Evolutionary conservation across 345 rosid species (phyloP).

Genomic region (Salix brachista): DNA sequence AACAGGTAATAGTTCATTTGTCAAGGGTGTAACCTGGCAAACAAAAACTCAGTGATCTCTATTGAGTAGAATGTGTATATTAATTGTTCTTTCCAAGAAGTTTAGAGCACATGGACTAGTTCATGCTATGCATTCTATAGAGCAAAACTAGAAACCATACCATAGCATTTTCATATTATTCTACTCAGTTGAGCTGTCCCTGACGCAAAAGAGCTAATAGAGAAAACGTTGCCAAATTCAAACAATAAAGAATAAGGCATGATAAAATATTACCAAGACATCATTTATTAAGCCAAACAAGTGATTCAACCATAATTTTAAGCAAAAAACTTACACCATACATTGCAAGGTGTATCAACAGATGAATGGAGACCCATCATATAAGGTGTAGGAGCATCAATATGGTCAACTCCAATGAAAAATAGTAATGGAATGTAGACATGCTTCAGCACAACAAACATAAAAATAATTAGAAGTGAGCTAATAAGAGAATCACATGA

Average conservation of each 20-base stretch:
- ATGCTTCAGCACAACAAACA: constrained; percentile 80
- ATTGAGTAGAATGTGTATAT: not conserved
- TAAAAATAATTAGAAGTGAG: constrained; percentile 45
- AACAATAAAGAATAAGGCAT: too few species aligned
- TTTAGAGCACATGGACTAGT: not conserved
- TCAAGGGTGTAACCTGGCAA: not conserved
- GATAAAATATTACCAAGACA: too few species aligned
- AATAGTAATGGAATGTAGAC: constrained; percentile 98
- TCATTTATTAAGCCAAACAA: too few species aligned
- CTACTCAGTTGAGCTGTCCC: not conserved
- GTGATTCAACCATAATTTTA: not conserved
- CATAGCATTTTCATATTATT: not conserved
- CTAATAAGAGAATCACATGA: not conserved
- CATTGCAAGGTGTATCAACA: constrained; percentile 83
- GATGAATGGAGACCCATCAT: constrained; percentile 96
- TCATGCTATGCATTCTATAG: not conserved
- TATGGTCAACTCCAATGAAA: constrained; percentile 99
- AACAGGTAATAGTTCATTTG: not conserved
- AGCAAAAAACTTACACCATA: constrained; percentile 75
- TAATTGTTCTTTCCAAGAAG: not conserved
- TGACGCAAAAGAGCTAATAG: too few species aligned
- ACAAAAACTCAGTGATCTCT: not conserved
- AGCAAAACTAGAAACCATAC: not conserved
- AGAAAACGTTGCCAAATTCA: too few species aligned
- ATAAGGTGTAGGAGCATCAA: constrained; percentile 95